Evolutionary conservation across 768 basidiomycete species (phyloP).

Genomic region (Tulasnella sp.): DNA sequence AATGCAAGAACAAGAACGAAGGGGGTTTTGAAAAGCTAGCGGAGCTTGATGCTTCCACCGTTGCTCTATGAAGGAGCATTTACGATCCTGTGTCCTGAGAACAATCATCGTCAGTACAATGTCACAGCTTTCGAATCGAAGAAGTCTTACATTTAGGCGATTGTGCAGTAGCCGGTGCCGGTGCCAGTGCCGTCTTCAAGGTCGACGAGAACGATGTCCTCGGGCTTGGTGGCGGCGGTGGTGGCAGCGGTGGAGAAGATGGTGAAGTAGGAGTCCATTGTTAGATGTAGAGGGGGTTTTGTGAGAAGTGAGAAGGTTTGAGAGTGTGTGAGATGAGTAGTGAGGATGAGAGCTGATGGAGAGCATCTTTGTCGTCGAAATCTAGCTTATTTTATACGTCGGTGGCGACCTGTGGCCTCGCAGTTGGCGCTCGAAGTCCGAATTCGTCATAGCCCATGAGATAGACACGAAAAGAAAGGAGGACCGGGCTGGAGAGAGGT

Average conservation of each 20-base stretch:
- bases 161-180: background rate
- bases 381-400: background rate
- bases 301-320: background rate
- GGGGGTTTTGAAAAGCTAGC: background rate
- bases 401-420: background rate
- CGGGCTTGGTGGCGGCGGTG: background rate
- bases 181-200: background rate
- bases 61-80: too few relatives aligned
- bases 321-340: background rate
- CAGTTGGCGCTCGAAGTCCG: background rate
- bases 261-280: background rate
- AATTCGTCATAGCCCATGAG: background rate
- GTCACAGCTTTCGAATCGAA: background rate
- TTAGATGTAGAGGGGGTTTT: background rate
- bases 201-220: background rate
- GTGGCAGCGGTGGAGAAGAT: background rate
- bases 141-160: background rate
- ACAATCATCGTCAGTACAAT: background rate
- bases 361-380: background rate
- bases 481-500: background rate
- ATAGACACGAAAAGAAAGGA: background rate
- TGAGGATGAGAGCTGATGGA: background rate
- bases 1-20: background rate
- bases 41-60: background rate
- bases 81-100: too few relatives aligned